phyloP scores from a whole-genome alignment of 345 rosid genomes.

The Lepidium sativum region DNA sequence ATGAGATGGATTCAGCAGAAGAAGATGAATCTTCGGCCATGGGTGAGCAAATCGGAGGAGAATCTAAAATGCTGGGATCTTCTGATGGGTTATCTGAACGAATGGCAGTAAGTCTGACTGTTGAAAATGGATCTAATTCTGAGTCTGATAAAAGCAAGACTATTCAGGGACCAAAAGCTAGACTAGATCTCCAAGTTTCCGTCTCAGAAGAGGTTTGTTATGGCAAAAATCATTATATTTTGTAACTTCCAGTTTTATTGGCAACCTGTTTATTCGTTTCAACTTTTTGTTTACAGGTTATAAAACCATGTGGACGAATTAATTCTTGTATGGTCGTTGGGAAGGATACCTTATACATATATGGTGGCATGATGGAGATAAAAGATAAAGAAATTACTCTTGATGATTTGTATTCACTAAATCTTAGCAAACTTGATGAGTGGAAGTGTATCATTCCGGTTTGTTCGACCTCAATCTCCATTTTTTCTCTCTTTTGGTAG shows the following conservation, averaged over 20 bases:
- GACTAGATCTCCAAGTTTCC: conserved; percentile 41
- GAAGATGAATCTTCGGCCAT: conserved; percentile 25
- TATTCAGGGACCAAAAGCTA: conserved; percentile 30
- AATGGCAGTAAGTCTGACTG: conserved; percentile 31
- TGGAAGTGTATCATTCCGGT: conserved; percentile 98
- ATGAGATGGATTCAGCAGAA: conserved; percentile 35
- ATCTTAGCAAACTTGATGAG: conserved; percentile 95
- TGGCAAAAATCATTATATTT: neutral
- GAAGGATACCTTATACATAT: conserved; percentile 75
- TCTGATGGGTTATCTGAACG: conserved; percentile 47
- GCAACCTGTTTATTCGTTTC: conserved; percentile 8
- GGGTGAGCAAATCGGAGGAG: conserved; percentile 35
- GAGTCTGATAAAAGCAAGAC: conserved; percentile 36
- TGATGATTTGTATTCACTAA: conserved; percentile 87
- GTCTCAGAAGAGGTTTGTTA: conserved; percentile 62
- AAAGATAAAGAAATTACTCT: conserved; percentile 85
- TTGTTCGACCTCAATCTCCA: conserved; percentile 31
- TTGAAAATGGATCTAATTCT: conserved; percentile 26
- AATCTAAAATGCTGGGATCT: conserved; percentile 34
- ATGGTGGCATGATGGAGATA: conserved; percentile 98
- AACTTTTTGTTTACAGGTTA: conserved; percentile 39
- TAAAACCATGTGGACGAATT: conserved; percentile 95
- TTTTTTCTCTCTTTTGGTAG: neutral
- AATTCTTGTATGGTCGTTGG: conserved; percentile 92
- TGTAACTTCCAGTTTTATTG: neutral